These are phyloP conservation scores for Ephemerocybe angulata DNA, from an alignment of 768 basidiomycete genomes.

Conservation along the genomic window DNA sequence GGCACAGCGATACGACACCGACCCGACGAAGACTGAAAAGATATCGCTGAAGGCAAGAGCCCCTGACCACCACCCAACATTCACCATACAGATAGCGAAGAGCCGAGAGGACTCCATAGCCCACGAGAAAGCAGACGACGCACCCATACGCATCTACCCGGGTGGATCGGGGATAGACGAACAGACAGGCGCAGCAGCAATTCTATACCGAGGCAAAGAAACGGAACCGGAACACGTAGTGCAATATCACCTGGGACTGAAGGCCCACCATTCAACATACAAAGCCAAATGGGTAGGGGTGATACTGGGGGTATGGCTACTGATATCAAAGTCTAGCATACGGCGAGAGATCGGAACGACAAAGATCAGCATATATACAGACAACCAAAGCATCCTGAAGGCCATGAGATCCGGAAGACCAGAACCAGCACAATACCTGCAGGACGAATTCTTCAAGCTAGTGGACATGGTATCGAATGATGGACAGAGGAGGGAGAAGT, in stretches of 20 bases:
- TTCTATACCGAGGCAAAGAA: constrained; percentile 1
- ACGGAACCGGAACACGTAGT: background rate
- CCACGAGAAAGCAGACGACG: background rate
- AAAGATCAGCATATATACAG: constrained; percentile 13
- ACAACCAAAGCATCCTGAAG: constrained; percentile 16
- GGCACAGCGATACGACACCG: too few species aligned
- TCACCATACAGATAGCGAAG: background rate
- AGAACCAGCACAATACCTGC: constrained; percentile 13
- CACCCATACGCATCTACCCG: background rate
- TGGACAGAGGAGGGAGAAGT: background rate
- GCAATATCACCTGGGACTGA: constrained; percentile 14
- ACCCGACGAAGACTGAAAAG: constrained; percentile 15
- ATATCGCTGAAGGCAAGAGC: background rate
- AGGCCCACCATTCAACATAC: constrained; percentile 15
- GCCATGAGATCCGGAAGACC: constrained; percentile 3
- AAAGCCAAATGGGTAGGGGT: constrained; percentile 21
- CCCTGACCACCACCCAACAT: background rate
- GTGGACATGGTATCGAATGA: background rate
- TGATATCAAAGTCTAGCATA: background rate
- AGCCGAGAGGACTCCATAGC: background rate
- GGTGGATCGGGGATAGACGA: constrained; percentile 19
- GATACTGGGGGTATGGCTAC: constrained; percentile 17
- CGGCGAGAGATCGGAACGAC: background rate
- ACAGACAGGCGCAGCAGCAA: constrained; percentile 21
- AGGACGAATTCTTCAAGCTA: background rate